Percentiles rank a stretch among this genome's conserved stretches.
Conservation (phyloP, 306 rosid species). For the Dalbergia cultrata region DNA sequence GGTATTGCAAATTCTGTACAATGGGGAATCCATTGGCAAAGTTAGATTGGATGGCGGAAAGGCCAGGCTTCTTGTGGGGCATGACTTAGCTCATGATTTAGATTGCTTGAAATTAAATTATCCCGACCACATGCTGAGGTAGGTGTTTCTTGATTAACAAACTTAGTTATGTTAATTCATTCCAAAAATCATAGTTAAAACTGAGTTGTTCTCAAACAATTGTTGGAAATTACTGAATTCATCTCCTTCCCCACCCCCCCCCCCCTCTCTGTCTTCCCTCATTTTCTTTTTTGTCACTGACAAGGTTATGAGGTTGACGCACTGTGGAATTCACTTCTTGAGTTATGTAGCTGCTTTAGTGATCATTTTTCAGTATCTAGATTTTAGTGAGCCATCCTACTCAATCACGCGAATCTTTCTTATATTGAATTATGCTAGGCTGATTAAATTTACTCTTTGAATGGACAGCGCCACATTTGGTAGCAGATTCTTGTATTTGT, state of each 20-base stretch:
- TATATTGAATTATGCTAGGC: constrained; percentile 19
- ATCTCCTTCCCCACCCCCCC: neutral
- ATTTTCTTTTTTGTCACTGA: neutral
- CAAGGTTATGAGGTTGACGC: neutral
- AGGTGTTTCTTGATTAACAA: constrained; percentile 39
- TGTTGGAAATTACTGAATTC: neutral
- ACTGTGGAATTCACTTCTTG: too few species aligned
- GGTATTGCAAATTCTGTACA: constrained; percentile 67
- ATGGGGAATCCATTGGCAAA: constrained; percentile 69
- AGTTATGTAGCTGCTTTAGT: neutral
- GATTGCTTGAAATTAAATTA: constrained; percentile 74
- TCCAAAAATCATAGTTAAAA: neutral
- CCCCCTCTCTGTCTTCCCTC: too few species aligned
- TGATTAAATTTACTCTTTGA: constrained; percentile 1
- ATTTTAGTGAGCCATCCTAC: constrained; percentile 31
- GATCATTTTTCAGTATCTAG: constrained; percentile 10
- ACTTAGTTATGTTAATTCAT: constrained; percentile 24
- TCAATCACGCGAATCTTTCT: constrained; percentile 20
- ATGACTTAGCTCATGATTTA: constrained; percentile 74
- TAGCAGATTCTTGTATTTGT: constrained; percentile 25
- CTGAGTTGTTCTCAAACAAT: neutral
- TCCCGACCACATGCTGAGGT: constrained; percentile 83
- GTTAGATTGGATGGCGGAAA: constrained; percentile 71
- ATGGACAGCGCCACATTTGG: neutral
- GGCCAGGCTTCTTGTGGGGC: constrained; percentile 92